Conservation (phyloP, 305 asterid genomes). For the Caryopteris hybrid region DNA sequence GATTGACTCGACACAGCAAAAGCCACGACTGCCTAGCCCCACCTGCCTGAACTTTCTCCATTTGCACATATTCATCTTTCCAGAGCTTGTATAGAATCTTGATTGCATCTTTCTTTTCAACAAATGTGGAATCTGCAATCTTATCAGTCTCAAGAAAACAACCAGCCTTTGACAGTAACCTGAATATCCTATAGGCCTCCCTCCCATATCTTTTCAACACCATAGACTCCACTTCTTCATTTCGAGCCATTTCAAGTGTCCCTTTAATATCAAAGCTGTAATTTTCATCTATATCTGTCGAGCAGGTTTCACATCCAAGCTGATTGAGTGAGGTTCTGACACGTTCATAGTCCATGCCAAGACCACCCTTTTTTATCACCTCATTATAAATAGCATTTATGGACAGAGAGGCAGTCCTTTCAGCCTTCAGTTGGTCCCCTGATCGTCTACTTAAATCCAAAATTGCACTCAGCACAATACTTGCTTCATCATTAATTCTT, state of each 20-base stretch:
- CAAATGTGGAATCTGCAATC: constrained; percentile 74
- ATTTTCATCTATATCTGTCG: constrained; percentile 41
- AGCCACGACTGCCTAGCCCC: constrained; percentile 35
- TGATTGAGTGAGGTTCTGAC: constrained; percentile 48
- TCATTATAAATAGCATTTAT: constrained; percentile 54
- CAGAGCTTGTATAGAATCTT: constrained; percentile 74
- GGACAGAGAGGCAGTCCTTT: constrained; percentile 32
- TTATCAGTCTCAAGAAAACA: constrained; percentile 58
- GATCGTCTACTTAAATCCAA: constrained; percentile 52
- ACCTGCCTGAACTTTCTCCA: constrained; percentile 28
- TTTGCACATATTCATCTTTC: constrained; percentile 15
- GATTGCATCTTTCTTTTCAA: constrained; percentile 70
- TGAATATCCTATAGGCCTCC: constrained; percentile 82
- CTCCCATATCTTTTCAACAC: constrained; percentile 73
- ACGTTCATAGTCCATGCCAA: constrained; percentile 55
- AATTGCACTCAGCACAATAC: constrained; percentile 62
- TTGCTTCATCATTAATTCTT: constrained; percentile 53
- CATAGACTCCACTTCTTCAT: constrained; percentile 87
- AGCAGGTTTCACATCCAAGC: constrained; percentile 45
- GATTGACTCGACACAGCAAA: constrained; percentile 55
- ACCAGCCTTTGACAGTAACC: constrained; percentile 54
- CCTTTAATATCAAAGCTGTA: constrained; percentile 68
- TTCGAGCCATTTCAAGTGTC: constrained; percentile 66
- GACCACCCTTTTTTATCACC: constrained; percentile 58
- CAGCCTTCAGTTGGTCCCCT: constrained; percentile 40